Evolutionary conservation across 495 filamentous ascomycete genomes (phyloP), one percentile per base, ranked within the genome.

Genomic region (Cudoniella acicularis): DNA sequence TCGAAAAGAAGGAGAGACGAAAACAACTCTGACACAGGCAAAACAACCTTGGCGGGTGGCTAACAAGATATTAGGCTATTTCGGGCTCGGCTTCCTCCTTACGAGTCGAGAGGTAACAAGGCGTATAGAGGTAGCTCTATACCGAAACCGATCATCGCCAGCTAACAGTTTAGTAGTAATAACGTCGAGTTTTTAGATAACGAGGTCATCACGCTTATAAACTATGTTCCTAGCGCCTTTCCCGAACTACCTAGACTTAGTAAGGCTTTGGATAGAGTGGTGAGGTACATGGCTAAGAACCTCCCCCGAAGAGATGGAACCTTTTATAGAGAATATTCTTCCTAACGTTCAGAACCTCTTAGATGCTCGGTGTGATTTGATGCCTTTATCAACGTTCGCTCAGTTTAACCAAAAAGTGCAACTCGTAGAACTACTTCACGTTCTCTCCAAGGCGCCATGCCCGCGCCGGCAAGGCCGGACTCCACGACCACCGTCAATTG

Each of bases 41-140:
- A 27, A 54, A 54, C 3, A 16, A 54, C 43, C 25, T 41, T 43
- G 20, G 52, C 41, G 43, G 43, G 52, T 13, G 52, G 27, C 52
- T 54, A 10, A 22, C 23, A 20, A 54, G 9, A 21, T 30, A 42
- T 54, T n/a, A 16, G 23, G 27, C 30, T 41, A 42, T 42, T n/a
- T 54, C 17, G 52, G 52, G 16, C 23, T 54, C 26, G 36, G 52
- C 20, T 42, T 54, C 43, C 30, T 42, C 27, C 52, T 54, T 25
- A 25, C 8, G 16, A 54, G 52, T 20, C 26, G n/a, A 20, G 20
- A 54, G 30, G 27, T 30, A 17, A 54, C 43, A 25, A 20, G 27
- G 25, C 22, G 8, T 25, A 54, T 54, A 25, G 3, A 45, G 22
- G 20, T 45, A 42, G 10, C 43, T 22, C 26, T 22, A 1, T n/a